Percentiles rank a stretch among this genome's conserved stretches.
These are phyloP conservation scores for Cinnamomum chago DNA, from an alignment of 164 flowering plant genomes.

Conservation along the genomic window DNA sequence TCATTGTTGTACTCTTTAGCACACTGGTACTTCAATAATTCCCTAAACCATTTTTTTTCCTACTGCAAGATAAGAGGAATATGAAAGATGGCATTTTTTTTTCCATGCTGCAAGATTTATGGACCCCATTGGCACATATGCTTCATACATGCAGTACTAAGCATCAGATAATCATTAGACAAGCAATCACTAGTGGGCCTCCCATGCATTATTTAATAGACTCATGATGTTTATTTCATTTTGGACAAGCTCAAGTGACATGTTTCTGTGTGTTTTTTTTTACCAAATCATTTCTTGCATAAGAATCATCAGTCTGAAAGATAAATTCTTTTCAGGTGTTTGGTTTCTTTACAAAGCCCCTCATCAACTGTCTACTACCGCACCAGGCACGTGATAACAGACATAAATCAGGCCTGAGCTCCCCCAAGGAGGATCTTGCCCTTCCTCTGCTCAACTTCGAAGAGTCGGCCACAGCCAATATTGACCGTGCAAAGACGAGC, in stretches of 20 bases:
- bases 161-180: too few relatives aligned
- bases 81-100: too few relatives aligned
- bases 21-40: constrained; percentile 50
- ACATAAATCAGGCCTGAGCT: constrained; percentile 20
- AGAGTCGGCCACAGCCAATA: constrained; percentile 51
- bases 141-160: too few relatives aligned
- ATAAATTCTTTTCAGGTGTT: constrained; percentile 47
- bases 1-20: constrained; percentile 70
- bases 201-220: too few relatives aligned
- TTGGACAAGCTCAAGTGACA: too few relatives aligned
- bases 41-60: not conserved
- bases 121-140: too few relatives aligned
- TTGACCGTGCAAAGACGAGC: constrained; percentile 60
- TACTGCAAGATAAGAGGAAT: not conserved
- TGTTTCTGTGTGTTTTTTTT: too few relatives aligned
- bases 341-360: constrained; percentile 76
- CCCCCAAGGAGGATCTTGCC: constrained; percentile 39
- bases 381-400: constrained; percentile 9
- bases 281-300: too few relatives aligned
- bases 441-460: constrained; percentile 62
- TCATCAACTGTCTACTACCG: constrained; percentile 51
- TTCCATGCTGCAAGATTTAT: too few relatives aligned
- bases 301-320: too few relatives aligned
- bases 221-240: too few relatives aligned
- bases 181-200: too few relatives aligned